Percentiles rank a stretch among this genome's conserved stretches.
These are phyloP conservation scores for Fusarium avenaceum DNA, from an alignment of 2,329 filamentous ascomycete species.

Conservation along the genomic window DNA sequence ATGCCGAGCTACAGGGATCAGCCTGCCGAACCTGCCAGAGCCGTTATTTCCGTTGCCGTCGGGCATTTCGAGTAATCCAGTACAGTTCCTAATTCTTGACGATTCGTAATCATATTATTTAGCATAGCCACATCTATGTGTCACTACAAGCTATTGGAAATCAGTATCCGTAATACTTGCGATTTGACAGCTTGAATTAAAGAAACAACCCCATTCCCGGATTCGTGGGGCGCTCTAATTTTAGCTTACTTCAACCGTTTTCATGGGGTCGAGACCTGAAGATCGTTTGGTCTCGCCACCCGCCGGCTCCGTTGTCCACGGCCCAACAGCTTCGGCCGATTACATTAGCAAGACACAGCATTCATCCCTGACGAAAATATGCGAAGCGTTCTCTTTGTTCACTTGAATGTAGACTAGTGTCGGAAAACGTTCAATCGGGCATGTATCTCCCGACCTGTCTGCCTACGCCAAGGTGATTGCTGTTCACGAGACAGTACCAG, in stretches of 20 bases:
- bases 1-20: conserved; percentile 12
- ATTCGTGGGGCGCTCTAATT: conserved; percentile 35
- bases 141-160: background rate
- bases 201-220: conserved; percentile 7
- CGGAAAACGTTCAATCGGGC: no score
- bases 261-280: conserved; percentile 42
- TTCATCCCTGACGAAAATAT: background rate
- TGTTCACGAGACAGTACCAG: no score
- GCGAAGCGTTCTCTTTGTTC: background rate
- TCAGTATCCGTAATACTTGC: background rate
- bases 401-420: no score
- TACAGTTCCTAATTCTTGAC: background rate
- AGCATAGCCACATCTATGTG: conserved; percentile 1
- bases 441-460: no score
- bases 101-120: background rate
- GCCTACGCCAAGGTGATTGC: no score
- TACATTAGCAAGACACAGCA: conserved; percentile 12
- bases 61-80: conserved; percentile 13
- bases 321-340: conserved; percentile 38
- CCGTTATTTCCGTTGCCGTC: conserved; percentile 18
- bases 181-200: background rate
- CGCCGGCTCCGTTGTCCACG: conserved; percentile 27
- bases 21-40: conserved; percentile 2
- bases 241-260: conserved; percentile 35
- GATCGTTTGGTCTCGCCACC: conserved; percentile 40